Evolutionary conservation across 176 grass and related monocot genomes (phyloP).

Genomic region (Alloteropsis semialata): DNA sequence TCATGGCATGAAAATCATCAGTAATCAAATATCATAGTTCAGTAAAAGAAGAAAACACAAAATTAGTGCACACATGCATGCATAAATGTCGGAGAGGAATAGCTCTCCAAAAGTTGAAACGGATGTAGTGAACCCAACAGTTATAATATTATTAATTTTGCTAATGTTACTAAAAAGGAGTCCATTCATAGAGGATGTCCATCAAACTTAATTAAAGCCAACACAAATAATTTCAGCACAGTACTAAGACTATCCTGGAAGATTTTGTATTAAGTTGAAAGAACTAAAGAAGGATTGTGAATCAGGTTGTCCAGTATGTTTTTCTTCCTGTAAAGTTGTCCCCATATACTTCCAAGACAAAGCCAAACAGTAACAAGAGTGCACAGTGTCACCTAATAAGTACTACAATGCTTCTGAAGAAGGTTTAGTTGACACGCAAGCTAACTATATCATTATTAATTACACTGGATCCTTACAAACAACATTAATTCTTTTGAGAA

Average conservation of each 20-base stretch:
- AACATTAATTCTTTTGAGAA: background rate
- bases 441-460: background rate
- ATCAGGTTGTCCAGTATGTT: background rate
- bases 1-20: constrained; percentile 17
- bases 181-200: background rate
- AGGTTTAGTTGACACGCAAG: background rate
- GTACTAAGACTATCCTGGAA: background rate
- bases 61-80: background rate
- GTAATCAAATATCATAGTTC: constrained; percentile 15
- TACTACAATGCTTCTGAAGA: background rate
- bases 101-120: background rate
- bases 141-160: constrained; percentile 9
- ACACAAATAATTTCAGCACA: background rate
- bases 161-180: constrained; percentile 7
- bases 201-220: background rate
- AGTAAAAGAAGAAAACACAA: background rate
- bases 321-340: background rate
- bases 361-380: background rate
- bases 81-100: background rate
- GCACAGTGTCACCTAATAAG: too few species aligned
- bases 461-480: background rate
- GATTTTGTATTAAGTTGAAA: too few species aligned
- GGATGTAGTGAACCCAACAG: background rate
- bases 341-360: background rate
- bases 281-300: too few species aligned